Percentiles rank a stretch among this genome's conserved stretches.
Conservation (phyloP, 805 yeast genomes). For the Starmera quercuum region DNA sequence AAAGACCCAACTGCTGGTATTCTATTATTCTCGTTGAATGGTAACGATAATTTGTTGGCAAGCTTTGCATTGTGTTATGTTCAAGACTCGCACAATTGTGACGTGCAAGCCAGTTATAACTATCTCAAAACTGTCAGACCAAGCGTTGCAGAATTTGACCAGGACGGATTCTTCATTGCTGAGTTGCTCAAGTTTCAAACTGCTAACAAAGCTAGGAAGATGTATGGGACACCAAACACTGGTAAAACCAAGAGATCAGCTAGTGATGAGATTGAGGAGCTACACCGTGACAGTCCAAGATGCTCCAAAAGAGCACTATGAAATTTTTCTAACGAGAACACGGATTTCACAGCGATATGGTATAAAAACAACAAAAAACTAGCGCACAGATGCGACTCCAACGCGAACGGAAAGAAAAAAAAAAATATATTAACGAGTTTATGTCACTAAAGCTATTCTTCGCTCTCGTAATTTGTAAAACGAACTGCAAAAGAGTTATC, state of each 20-base stretch:
- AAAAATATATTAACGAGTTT: background rate
- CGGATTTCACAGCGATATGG: too few relatives aligned
- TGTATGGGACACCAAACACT: constrained; percentile 5
- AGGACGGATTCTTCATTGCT: constrained; percentile 14
- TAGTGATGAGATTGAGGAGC: constrained; percentile 15
- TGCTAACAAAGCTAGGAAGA: constrained; percentile 13
- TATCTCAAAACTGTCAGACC: constrained; percentile 21
- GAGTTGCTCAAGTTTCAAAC: constrained; percentile 16
- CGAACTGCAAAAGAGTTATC: background rate
- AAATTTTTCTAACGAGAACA: too few relatives aligned
- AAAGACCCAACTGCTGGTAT: constrained; percentile 19
- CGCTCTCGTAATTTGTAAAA: background rate
- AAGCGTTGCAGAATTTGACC: constrained; percentile 14
- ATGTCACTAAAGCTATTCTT: background rate
- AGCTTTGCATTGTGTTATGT: constrained; percentile 16
- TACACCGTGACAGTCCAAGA: constrained; percentile 17
- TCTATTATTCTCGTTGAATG: constrained; percentile 19
- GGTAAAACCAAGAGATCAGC: constrained; percentile 17
- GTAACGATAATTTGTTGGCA: constrained; percentile 19
- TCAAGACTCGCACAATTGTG: constrained; percentile 17
- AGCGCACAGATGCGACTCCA: background rate
- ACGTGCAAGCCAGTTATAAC: constrained; percentile 12
- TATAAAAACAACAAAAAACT: background rate
- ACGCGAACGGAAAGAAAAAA: background rate
- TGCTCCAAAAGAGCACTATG: constrained; percentile 12